phyloP scores from a whole-genome alignment of 202 grass and related monocot genomes.

The Setaria italica region DNA sequence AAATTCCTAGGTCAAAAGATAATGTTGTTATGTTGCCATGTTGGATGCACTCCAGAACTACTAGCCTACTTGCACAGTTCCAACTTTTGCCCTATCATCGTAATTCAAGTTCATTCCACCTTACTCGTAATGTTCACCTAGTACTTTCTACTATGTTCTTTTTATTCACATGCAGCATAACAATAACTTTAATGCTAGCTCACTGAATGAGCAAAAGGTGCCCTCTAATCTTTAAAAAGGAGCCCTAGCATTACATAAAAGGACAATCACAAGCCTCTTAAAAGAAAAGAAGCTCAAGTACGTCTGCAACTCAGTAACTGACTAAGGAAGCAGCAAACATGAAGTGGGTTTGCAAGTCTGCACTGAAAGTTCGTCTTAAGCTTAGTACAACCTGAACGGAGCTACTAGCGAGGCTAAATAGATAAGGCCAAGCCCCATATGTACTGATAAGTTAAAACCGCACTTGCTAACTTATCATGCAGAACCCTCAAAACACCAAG shows the following conservation, averaged over 20 bases:
- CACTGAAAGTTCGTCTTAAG: not conserved
- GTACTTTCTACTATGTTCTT: not conserved
- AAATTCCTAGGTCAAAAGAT: conserved; percentile 32
- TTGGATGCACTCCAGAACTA: not conserved
- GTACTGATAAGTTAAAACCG: not conserved
- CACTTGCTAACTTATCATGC: not conserved
- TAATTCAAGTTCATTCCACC: conserved; percentile 21
- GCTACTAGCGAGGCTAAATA: not conserved
- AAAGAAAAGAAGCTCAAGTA: conserved; percentile 26
- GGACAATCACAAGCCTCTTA: not conserved
- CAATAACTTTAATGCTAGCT: conserved; percentile 8
- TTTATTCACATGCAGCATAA: not conserved
- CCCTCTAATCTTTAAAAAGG: not conserved
- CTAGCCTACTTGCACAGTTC: not conserved
- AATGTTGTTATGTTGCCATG: not conserved
- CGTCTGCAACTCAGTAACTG: not conserved
- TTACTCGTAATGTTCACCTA: conserved; percentile 32
- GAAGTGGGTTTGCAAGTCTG: not conserved
- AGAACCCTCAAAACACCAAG: not conserved
- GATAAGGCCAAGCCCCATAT: not conserved
- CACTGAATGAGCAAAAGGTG: not conserved
- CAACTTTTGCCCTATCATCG: conserved; percentile 7
- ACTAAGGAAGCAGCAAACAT: conserved; percentile 27
- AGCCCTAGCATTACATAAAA: not conserved
- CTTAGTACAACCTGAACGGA: conserved; percentile 6